phyloP scores from a whole-genome alignment of 2,329 filamentous ascomycete genomes.

The Calonectria pteridis region DNA sequence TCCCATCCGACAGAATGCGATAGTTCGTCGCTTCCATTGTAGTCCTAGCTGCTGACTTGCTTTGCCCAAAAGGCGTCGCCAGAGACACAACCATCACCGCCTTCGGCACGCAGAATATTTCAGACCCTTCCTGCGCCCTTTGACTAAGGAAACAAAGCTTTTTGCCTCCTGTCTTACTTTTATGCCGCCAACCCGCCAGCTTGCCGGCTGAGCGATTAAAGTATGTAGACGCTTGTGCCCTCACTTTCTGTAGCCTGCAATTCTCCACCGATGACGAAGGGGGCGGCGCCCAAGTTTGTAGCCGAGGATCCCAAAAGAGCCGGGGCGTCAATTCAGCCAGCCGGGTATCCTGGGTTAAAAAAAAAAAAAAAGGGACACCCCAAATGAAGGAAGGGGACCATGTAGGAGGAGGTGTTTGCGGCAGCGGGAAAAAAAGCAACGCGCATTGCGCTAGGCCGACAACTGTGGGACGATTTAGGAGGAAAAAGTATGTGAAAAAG shows the following conservation, averaged over 20 bases:
- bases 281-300: slow-evolving; percentile 20
- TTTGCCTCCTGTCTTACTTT: background rate
- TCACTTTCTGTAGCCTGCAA: slow-evolving; percentile 14
- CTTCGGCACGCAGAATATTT: slow-evolving; percentile 16
- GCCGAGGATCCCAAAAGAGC: slow-evolving; percentile 18
- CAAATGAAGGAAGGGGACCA: slow-evolving; percentile 20
- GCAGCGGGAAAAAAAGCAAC: slow-evolving; percentile 36
- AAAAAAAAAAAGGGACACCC: background rate
- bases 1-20: slow-evolving; percentile 25
- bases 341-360: background rate
- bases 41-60: slow-evolving; percentile 17
- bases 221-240: slow-evolving; percentile 10
- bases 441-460: slow-evolving; percentile 30
- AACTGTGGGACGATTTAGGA: slow-evolving; percentile 39
- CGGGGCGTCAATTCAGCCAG: slow-evolving; percentile 3
- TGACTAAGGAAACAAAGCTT: background rate
- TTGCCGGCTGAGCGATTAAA: slow-evolving; percentile 30
- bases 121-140: slow-evolving; percentile 19
- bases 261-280: slow-evolving; percentile 29
- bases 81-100: slow-evolving; percentile 16
- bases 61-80: slow-evolving; percentile 7
- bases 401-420: slow-evolving; percentile 24
- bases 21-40: slow-evolving; percentile 16
- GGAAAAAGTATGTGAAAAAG: slow-evolving; percentile 43
- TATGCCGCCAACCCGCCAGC: background rate